phyloP scores from a whole-genome alignment of 805 yeast genomes.

The Debaryomyces castellii region DNA sequence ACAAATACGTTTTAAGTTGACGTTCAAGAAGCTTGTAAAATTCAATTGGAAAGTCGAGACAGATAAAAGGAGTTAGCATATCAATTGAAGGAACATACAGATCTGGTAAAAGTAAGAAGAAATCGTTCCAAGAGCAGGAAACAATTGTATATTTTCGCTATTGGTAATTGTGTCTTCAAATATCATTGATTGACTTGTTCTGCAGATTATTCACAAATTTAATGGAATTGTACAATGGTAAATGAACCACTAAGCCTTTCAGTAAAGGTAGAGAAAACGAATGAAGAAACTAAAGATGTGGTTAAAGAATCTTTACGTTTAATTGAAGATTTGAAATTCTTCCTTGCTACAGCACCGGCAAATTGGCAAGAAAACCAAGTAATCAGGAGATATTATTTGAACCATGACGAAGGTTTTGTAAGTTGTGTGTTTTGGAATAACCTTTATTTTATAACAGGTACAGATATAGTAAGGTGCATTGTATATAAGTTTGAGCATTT shows the following conservation, averaged over 20 bases:
- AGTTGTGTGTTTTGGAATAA: slow-evolving; percentile 91
- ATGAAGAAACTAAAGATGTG: slow-evolving; percentile 2
- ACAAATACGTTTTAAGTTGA: not conserved
- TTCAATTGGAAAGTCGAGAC: not conserved
- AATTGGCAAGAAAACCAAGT: slow-evolving; percentile 89
- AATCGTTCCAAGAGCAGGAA: not conserved
- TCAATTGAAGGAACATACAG: no score
- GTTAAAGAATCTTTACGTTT: slow-evolving; percentile 52
- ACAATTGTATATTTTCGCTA: not conserved
- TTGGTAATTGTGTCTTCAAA: not conserved
- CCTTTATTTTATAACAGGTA: slow-evolving; percentile 87
- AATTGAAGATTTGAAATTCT: slow-evolving; percentile 79
- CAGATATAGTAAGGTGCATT: slow-evolving; percentile 91
- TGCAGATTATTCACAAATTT: not conserved
- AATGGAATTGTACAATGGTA: not conserved
- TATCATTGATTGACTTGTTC: not conserved
- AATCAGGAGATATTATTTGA: slow-evolving; percentile 79
- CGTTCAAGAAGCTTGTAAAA: not conserved
- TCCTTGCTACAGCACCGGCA: slow-evolving; percentile 91
- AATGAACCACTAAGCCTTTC: not conserved
- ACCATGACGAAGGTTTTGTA: slow-evolving; percentile 89
- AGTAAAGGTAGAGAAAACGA: slow-evolving; percentile 1
- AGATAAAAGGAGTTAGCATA: not conserved
- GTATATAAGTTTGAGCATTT: slow-evolving; percentile 86
- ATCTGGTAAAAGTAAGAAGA: no score